Conservation (phyloP, 768 basidiomycete genomes). For the Podaxis pistillaris region DNA sequence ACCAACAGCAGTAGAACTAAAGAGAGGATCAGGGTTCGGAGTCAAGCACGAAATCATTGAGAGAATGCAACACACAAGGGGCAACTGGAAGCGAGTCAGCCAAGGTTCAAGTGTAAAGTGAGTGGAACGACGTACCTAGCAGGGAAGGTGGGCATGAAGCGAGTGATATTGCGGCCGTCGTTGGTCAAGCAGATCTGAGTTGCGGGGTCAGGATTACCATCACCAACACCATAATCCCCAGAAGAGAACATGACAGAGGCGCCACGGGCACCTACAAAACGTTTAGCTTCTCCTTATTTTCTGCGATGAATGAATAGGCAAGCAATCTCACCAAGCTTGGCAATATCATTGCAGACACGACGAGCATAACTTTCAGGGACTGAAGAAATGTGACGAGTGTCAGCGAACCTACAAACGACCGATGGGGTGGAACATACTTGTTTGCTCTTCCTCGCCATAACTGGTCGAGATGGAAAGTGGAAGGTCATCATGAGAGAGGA, state of each 20-base stretch:
- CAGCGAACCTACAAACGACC: neutral
- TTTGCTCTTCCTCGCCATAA: slow-evolving; percentile 73
- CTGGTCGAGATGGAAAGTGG: slow-evolving; percentile 70
- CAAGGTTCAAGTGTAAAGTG: neutral
- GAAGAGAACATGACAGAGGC: slow-evolving; percentile 63
- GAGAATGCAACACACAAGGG: slow-evolving; percentile 41
- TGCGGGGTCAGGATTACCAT: slow-evolving; percentile 49
- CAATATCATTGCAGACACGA: slow-evolving; percentile 61
- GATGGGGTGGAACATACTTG: slow-evolving; percentile 37
- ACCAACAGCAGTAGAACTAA: slow-evolving; percentile 71
- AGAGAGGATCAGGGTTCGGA: neutral
- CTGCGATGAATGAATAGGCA: neutral
- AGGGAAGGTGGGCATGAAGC: slow-evolving; percentile 63
- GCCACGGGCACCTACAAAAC: slow-evolving; percentile 54
- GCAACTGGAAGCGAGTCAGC: slow-evolving; percentile 28
- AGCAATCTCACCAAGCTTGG: slow-evolving; percentile 51
- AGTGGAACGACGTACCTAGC: slow-evolving; percentile 38
- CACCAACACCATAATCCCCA: slow-evolving; percentile 71
- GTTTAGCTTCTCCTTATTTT: neutral
- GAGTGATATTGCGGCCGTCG: slow-evolving; percentile 49
- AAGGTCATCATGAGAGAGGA: slow-evolving; percentile 42
- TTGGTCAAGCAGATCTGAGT: slow-evolving; percentile 58
- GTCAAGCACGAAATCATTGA: neutral
- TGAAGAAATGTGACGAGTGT: slow-evolving; percentile 19
- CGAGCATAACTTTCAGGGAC: slow-evolving; percentile 57